Evolutionary conservation across 2,329 filamentous ascomycete species (phyloP), one percentile per base, ranked within the genome.

Genomic region (Xylariomycetidae sp.): DNA sequence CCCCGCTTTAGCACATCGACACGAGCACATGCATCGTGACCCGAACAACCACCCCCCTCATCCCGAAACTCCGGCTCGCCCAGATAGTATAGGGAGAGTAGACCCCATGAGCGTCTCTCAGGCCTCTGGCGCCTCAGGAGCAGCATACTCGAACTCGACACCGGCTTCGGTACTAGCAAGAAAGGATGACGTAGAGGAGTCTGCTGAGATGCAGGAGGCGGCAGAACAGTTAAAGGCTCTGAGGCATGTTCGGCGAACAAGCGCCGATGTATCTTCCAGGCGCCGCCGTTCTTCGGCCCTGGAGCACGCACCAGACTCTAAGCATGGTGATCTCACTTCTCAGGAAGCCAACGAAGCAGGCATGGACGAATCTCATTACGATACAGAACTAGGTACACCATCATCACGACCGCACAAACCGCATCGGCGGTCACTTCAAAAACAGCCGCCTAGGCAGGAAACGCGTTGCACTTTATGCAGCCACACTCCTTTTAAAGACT

Each of bases 191-290:
- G 70, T 67, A 4, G 77, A 80, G 48, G 77, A 81, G 36, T 78
- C 77, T n/a, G 77, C 73, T 7, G 78, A 82, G 57, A 81, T 82
- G 75, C 75, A 82, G 45, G 76, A 81, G 54, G 78, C 78, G 14
- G 78, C 78, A 4, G 77, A 82, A 49, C 77, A 82, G 53, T 64
- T 82, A 5, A 81, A 82, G 48, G 77, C 77, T 2, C 54, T 82
- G 26, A 81, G 78, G 45, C 77, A 82, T 47, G 70, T 81, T 33
- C 69, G 77, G 3, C 74, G 74, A 39, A 51, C 67, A 13, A 73
- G 70, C 40, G 70, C 71, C 36, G 70, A 74, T 17, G 40, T 45
- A 23, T 31, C 44, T 16, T 40, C 45, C n/a, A 17, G 40, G 4
- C 49, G 44, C 32, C 40, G 42, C 26, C 52, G 51, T 18, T 32